Conservation (phyloP, 2,329 filamentous ascomycete species). For the Nemania serpens region DNA sequence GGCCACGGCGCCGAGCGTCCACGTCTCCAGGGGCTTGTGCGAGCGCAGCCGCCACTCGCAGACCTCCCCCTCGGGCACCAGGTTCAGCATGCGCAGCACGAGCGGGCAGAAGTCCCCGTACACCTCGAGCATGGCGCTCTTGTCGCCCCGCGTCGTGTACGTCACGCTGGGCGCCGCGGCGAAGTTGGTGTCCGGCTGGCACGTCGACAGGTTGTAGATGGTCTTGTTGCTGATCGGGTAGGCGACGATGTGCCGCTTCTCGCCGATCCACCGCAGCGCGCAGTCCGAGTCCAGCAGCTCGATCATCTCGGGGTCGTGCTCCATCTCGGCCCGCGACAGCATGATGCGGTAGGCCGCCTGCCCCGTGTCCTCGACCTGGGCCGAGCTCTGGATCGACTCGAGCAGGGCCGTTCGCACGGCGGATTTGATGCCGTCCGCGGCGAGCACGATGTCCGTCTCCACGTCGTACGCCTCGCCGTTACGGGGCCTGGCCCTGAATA, state of each 20-base stretch:
- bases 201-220: constrained; percentile 67
- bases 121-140: constrained; percentile 64
- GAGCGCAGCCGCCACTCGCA: constrained; percentile 68
- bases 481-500: constrained; percentile 65
- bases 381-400: constrained; percentile 52
- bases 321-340: constrained; percentile 70
- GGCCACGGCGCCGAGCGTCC: constrained; percentile 61
- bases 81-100: constrained; percentile 61
- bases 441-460: constrained; percentile 58
- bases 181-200: constrained; percentile 65
- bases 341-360: constrained; percentile 83
- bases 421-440: constrained; percentile 62
- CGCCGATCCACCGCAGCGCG: constrained; percentile 77
- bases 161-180: constrained; percentile 61
- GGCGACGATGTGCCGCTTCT: constrained; percentile 75
- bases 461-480: constrained; percentile 59
- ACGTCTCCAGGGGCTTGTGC: constrained; percentile 60
- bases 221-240: constrained; percentile 72
- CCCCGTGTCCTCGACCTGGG: constrained; percentile 68
- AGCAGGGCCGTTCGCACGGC: constrained; percentile 58
- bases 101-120: constrained; percentile 65
- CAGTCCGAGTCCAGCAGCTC: constrained; percentile 68
- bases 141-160: constrained; percentile 67
- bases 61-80: constrained; percentile 65
- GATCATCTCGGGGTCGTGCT: constrained; percentile 67